Conservation (phyloP, 345 rosid species). For the Populus ilicifolia region DNA sequence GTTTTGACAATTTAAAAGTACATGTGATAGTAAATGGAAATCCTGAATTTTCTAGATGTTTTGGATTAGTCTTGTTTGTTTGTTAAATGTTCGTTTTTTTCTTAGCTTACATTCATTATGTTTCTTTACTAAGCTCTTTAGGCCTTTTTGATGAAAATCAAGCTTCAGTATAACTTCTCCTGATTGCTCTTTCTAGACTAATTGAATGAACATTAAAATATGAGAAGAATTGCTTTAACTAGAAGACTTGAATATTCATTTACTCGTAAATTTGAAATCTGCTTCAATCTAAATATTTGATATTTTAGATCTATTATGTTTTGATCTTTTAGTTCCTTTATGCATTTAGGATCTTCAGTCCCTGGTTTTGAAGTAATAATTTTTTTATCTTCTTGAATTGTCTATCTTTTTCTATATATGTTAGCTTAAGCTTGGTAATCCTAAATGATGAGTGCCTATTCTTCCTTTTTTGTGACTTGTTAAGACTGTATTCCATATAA, state of each 20-base stretch:
- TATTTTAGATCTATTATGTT: not conserved
- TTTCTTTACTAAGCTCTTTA: no score
- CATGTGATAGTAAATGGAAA: not conserved
- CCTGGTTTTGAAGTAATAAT: not conserved
- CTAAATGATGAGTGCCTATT: not conserved
- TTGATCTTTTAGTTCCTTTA: not conserved
- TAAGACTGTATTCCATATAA: not conserved
- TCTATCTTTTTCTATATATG: not conserved
- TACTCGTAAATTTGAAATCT: no score
- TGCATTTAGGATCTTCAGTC: not conserved
- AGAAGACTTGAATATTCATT: no score
- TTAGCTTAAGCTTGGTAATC: not conserved
- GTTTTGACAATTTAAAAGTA: not conserved
- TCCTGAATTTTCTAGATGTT: not conserved
- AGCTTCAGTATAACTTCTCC: no score
- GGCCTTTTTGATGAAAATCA: no score
- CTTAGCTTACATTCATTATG: not conserved
- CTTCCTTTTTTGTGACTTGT: not conserved
- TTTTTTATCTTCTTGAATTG: not conserved
- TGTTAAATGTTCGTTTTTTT: not conserved
- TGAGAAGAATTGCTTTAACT: no score
- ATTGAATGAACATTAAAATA: no score
- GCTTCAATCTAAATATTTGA: no score
- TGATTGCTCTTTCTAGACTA: no score
- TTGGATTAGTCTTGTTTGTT: not conserved